Evolutionary conservation across 768 basidiomycete species (phyloP).

Genomic region (Panaeolus cyanescens): DNA sequence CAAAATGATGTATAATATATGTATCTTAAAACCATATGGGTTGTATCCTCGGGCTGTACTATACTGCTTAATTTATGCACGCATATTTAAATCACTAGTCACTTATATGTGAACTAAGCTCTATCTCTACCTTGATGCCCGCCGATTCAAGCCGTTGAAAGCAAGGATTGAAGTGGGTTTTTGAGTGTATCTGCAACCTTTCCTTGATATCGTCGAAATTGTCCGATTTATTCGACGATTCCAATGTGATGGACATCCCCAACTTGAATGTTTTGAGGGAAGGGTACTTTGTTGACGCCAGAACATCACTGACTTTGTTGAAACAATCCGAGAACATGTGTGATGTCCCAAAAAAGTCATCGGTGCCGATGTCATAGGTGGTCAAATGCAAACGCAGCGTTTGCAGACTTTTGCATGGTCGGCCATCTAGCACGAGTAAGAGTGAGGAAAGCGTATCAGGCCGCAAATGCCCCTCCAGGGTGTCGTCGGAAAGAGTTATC

Average conservation of each 20-base stretch:
- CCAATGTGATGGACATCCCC: background rate
- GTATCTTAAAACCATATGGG: no score
- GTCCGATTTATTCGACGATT: background rate
- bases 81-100: no score
- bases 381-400: background rate
- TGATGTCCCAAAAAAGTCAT: background rate
- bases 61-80: no score
- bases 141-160: no score
- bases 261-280: background rate
- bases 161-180: no score
- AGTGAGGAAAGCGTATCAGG: background rate
- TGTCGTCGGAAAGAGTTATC: background rate
- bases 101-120: no score
- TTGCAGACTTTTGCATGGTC: background rate
- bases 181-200: no score
- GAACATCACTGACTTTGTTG: background rate
- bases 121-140: no score
- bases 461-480: background rate
- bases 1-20: no score
- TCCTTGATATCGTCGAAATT: background rate
- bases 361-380: background rate
- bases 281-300: background rate
- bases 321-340: background rate
- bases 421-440: background rate
- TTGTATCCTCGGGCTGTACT: no score